Conservation (phyloP, 495 filamentous ascomycete genomes). For the Annulohypoxylon stygium region DNA sequence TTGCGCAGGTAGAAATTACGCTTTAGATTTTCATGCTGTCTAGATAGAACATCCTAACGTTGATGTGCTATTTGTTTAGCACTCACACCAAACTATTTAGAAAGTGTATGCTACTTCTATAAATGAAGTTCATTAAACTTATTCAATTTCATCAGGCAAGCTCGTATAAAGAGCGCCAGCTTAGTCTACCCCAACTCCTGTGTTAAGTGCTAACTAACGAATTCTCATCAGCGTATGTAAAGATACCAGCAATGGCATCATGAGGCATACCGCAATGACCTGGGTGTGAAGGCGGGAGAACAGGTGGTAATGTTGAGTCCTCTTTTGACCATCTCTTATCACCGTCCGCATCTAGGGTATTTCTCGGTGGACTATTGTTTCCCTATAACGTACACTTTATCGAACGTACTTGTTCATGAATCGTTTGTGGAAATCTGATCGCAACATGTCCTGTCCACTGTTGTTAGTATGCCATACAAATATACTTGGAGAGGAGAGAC, state of each 20-base stretch:
- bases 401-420: slow-evolving; percentile 85
- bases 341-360: slow-evolving; percentile 2
- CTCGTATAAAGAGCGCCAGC: neutral
- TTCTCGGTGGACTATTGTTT: neutral
- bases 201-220: neutral
- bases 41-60: neutral
- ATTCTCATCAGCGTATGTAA: neutral
- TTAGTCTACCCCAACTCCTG: neutral
- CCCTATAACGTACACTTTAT: slow-evolving; percentile 47
- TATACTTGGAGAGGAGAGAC: slow-evolving; percentile 43
- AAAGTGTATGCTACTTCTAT: neutral
- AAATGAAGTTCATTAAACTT: neutral
- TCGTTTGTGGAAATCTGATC: slow-evolving; percentile 96
- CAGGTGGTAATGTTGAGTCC: neutral
- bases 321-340: neutral
- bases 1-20: neutral
- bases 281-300: neutral
- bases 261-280: neutral
- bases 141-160: neutral
- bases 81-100: neutral
- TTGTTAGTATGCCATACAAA: slow-evolving; percentile 30
- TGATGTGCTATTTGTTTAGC: neutral
- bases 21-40: neutral
- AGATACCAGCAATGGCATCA: neutral
- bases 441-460: slow-evolving; percentile 79